Base-by-base conservation (phyloP, 768 basidiomycete species). In the Mrakia frigida region DNA sequence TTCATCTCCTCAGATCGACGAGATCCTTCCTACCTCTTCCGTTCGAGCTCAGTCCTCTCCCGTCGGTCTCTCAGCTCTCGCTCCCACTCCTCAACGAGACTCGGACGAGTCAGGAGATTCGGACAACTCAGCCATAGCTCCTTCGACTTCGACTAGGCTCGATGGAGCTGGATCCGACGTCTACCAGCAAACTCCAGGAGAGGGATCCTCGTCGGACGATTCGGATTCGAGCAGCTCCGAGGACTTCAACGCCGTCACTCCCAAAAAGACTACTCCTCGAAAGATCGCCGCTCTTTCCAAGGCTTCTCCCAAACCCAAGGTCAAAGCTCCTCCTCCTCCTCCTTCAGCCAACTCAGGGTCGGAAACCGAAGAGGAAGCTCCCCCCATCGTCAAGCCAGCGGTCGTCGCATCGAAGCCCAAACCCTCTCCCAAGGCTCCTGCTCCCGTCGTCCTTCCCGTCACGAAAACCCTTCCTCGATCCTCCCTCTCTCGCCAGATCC, bases 131-230 rank as follows among this genome's bases (percentile, higher is more conserved):
- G 65, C 65, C 7, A 13, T 25, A 21, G 37, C 65, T 41, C 65
- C 37, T n/a, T n/a, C 65, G 39, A 68, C 65, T 39, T 35, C 65
- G 35, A 39, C 65, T 16, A 68, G 37, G 10, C 25, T 68, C 25
- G 35, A 35, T 14, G 65, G 65, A 25, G 37, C 65, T 16, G 65
- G 35, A 9, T 68, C 65, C 35, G 73, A 74, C 46, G 73, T 74
- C 31, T 74, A 74, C 61, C 61, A 65, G 63, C 73, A 74, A 31
- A 65, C 61, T 13, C 61, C 73, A 3, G 73, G 73, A 43, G 73
- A 74, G 63, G 73, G 73, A 6, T 74, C 73, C 9, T 70, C 69
- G 21, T 63, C 60, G 6, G 73, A 74, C 28, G 65, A 68, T 25
- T 68, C 65, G 25, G 73, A 63, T 11, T 74, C 73, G 41, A 65